A percentile compares a stretch with the other conserved stretches of the same genome.
phyloP scores from a whole-genome alignment of 202 grass and related monocot species.

The Thinopyrum obtusiflorum region DNA sequence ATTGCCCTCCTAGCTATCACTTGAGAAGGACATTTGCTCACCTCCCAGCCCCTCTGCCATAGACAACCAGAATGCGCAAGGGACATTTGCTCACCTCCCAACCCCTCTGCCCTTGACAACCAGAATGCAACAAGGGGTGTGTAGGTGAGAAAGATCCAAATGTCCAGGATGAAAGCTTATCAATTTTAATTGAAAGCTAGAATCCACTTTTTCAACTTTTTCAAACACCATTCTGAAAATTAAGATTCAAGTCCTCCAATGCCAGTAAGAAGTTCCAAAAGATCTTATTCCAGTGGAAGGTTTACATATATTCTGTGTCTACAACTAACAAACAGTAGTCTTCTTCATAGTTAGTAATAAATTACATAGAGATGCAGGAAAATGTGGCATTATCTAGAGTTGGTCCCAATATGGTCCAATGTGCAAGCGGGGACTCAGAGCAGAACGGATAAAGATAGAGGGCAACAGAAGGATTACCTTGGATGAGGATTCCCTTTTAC shows the following conservation, averaged over 20 bases:
- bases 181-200: not conserved
- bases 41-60: not conserved
- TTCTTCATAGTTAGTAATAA: not conserved
- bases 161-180: not conserved
- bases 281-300: not conserved
- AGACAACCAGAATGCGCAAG: not conserved
- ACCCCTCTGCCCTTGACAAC: not conserved
- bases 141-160: not conserved
- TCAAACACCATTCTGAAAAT: no score
- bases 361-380: not conserved
- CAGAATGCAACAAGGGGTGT: not conserved
- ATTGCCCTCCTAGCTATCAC: not conserved
- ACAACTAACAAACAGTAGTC: not conserved
- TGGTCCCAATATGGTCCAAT: conserved; percentile 14
- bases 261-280: not conserved
- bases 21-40: not conserved
- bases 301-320: not conserved
- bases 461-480: conserved; percentile 51
- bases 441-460: not conserved
- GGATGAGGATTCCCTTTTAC: conserved; percentile 98
- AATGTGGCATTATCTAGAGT: conserved; percentile 1
- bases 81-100: not conserved
- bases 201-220: no score
- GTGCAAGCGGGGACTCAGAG: not conserved
- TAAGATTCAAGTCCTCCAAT: not conserved